Evolutionary conservation across 352 stramenopile species (phyloP).

Genomic region (Globisporangium echinulatum): DNA sequence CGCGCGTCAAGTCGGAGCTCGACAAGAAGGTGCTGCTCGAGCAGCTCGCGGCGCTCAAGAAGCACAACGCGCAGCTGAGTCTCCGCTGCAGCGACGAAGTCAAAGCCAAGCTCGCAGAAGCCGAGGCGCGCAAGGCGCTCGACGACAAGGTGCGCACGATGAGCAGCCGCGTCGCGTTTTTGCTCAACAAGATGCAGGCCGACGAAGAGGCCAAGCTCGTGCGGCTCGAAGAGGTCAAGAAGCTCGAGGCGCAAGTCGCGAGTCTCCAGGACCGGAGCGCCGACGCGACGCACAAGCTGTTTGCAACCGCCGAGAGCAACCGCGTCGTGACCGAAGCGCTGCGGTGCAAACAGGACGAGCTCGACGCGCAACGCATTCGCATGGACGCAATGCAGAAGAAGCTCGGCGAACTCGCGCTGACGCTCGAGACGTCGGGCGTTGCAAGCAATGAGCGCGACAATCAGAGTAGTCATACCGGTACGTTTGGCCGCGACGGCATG

Average conservation of each 20-base stretch:
- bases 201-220: conserved; percentile 93
- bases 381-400: conserved; percentile 78
- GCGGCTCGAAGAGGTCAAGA: conserved; percentile 92
- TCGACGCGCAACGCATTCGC: conserved; percentile 81
- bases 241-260: conserved; percentile 89
- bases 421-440: conserved; percentile 50
- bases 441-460: conserved; percentile 15
- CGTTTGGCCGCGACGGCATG: conserved; percentile 13
- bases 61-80: conserved; percentile 92
- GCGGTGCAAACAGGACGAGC: conserved; percentile 83
- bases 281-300: conserved; percentile 88
- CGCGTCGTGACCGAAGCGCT: conserved; percentile 90
- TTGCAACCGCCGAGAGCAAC: conserved; percentile 88
- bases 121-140: conserved; percentile 88
- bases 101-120: conserved; percentile 90
- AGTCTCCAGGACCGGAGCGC: conserved; percentile 84
- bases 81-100: conserved; percentile 90
- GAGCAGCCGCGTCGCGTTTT: conserved; percentile 88
- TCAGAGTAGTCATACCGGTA: conserved; percentile 17
- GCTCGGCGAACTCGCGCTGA: conserved; percentile 43
- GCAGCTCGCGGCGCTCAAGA: conserved; percentile 93
- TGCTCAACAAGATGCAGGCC: conserved; percentile 96
- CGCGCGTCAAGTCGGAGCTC: conserved; percentile 89
- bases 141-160: conserved; percentile 94
- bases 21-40: conserved; percentile 94